Base-by-base conservation (phyloP, 2,329 filamentous ascomycete species). In the Fusarium metavorans region DNA sequence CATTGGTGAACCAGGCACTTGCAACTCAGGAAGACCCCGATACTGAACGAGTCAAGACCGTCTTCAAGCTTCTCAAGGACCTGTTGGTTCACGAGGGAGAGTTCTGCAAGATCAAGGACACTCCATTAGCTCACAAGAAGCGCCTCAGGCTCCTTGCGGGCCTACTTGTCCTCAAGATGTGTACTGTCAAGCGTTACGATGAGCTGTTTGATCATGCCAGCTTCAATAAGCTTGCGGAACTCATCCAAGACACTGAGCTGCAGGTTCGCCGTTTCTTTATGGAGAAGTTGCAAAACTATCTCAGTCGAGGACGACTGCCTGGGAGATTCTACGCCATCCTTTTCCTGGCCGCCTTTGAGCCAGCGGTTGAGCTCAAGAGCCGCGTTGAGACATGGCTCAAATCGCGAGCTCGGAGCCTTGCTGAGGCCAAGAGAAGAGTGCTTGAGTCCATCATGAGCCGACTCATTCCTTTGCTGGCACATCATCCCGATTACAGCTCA, bases 271-370 rank as follows among this genome's bases (percentile, higher is more conserved):
- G 88, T 56, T 90, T 89, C 2, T 98, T 99, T 78, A 88, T 97
- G 63, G 91, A 92, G 78, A 95, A 95, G 77, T 86, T 99, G 45
- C 97, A 97, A 83, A 98, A 97, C 83, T 96, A 97, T 79, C 89
- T 98, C 6, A 93, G 93, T 11, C 90, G 93, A 63, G 89, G 89
- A 65, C 91, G 88, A 75, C 87, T 97, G 3, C 88, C 91, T 1
- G 86, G 88, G 14, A 92, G 96, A 11, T 99, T 97, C 87, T 97
- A 97, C 82, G 93, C 94, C 0, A 92, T 98, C 45, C 88, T 97
- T 7, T 98, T 98, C 85, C 85, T 98, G 50, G 93, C 95, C 35
- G 96, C 97, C 2, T 98, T 97, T 81, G 97, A 99, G 83, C 97
- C 96, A 0, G 89, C 91, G 41, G 81, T 85, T n/a, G 89, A 90